Conservation (phyloP, 2,329 filamentous ascomycete species). For the Paecilomyces sp. region DNA sequence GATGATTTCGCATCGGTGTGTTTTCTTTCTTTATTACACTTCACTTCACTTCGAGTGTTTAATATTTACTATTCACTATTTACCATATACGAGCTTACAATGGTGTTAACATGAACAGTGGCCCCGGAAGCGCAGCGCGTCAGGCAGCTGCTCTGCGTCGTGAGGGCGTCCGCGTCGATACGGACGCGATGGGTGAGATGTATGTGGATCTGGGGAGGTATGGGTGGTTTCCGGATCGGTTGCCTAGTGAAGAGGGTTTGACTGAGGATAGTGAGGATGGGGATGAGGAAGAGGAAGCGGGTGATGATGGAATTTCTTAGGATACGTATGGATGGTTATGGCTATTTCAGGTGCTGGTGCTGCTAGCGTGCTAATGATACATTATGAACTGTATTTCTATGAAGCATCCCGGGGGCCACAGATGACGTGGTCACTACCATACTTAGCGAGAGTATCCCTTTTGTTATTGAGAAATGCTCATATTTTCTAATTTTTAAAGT, state of each 20-base stretch:
- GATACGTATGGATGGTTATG: too few species aligned
- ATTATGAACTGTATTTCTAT: too few species aligned
- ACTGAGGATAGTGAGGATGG: constrained; percentile 7
- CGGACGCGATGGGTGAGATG: constrained; percentile 37
- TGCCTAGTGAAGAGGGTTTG: constrained; percentile 40
- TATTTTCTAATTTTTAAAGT: too few species aligned
- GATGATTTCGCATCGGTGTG: constrained; percentile 73
- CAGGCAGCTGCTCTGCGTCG: constrained; percentile 34
- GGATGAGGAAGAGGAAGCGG: neutral
- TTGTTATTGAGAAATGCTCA: too few species aligned
- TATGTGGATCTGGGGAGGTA: constrained; percentile 35
- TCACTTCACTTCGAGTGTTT: too few species aligned
- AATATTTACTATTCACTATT: too few species aligned
- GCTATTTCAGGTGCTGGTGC: too few species aligned
- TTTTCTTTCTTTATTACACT: neutral
- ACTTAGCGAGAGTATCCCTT: too few species aligned
- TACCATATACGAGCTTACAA: too few species aligned
- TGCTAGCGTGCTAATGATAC: too few species aligned
- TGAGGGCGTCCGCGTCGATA: constrained; percentile 37
- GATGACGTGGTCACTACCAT: too few species aligned
- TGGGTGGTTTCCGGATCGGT: constrained; percentile 44
- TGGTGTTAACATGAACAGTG: constrained; percentile 15
- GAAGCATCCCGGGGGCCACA: too few species aligned
- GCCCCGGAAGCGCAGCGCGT: constrained; percentile 34
- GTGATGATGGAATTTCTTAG: neutral